Conservation (phyloP, 306 rosid species). For the Fagus sylvatica region DNA sequence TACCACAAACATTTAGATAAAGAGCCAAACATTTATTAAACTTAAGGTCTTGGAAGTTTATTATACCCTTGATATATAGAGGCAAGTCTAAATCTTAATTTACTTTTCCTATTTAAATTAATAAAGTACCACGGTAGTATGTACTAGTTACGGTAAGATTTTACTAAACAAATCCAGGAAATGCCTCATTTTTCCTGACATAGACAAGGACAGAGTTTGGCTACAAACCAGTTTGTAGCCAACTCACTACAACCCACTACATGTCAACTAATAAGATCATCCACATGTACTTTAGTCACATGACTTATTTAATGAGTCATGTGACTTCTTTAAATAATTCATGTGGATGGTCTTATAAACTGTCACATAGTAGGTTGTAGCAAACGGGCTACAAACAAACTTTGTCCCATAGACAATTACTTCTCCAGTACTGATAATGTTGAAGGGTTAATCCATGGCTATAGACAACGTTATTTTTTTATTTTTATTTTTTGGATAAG, state of each 20-base stretch:
- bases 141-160: not conserved
- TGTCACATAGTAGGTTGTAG: no score
- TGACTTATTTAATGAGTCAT: no score
- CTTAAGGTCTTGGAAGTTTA: not conserved
- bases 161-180: not conserved
- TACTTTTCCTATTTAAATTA: not conserved
- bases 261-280: no score
- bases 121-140: not conserved
- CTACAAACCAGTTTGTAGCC: no score
- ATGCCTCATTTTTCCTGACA: not conserved
- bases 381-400: no score
- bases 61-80: not conserved
- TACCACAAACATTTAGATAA: conserved; percentile 27
- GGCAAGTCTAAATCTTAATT: not conserved
- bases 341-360: no score
- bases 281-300: no score
- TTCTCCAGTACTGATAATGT: not conserved
- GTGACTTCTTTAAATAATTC: no score
- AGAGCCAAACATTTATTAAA: not conserved
- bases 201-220: not conserved
- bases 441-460: not conserved
- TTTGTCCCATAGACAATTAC: not conserved
- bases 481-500: no score
- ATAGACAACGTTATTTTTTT: not conserved
- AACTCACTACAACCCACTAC: no score